A percentile compares a stretch with the other conserved stretches of the same genome.
Conservation (phyloP, 2,329 filamentous ascomycete genomes). For the Fusarium fujikuroi region DNA sequence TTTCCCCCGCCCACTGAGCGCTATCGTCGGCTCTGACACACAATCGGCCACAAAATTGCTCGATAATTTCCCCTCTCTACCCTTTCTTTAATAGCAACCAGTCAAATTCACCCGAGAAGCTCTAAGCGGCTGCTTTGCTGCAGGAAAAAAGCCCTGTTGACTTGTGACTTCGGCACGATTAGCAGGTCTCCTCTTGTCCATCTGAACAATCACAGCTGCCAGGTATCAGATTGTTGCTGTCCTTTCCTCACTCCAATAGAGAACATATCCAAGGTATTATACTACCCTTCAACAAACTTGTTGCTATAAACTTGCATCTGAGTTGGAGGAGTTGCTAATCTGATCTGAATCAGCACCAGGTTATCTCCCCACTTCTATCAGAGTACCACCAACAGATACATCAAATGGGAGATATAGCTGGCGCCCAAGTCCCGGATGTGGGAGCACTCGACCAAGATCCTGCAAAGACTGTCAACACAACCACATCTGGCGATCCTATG, state of each 20-base stretch:
- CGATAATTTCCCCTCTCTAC: slow-evolving; percentile 15
- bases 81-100: slow-evolving; percentile 13
- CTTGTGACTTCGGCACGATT: slow-evolving; percentile 25
- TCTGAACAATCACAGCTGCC: not conserved
- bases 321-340: slow-evolving; percentile 10
- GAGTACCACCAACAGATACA: not conserved
- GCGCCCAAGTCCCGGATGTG: slow-evolving; percentile 24
- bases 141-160: slow-evolving; percentile 21
- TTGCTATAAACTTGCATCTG: not conserved
- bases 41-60: slow-evolving; percentile 32
- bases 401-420: slow-evolving; percentile 42
- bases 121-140: slow-evolving; percentile 20
- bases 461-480: slow-evolving; percentile 16
- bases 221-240: not conserved
- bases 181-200: slow-evolving; percentile 7
- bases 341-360: not conserved
- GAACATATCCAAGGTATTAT: slow-evolving; percentile 15
- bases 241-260: not conserved
- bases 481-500: slow-evolving; percentile 3
- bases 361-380: not conserved
- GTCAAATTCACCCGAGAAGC: slow-evolving; percentile 16
- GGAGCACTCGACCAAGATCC: slow-evolving; percentile 14
- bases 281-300: not conserved
- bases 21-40: slow-evolving; percentile 29
- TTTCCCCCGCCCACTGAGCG: slow-evolving; percentile 20